Evolutionary conservation across 345 rosid species (phyloP).

Genomic region (Eutrema japonicum): DNA sequence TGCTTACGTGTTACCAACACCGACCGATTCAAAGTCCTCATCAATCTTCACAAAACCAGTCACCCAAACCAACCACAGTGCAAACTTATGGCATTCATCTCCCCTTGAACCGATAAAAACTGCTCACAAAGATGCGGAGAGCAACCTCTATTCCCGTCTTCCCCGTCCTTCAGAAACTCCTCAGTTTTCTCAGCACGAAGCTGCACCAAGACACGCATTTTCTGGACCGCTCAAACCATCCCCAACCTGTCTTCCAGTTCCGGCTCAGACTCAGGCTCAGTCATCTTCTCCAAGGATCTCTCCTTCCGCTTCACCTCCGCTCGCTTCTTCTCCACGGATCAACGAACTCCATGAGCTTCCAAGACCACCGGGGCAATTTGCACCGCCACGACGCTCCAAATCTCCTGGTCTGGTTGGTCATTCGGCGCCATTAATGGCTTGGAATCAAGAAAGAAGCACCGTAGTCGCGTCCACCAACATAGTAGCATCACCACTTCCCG

Average conservation of each 20-base stretch:
- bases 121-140: constrained; percentile 47
- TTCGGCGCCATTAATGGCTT: constrained; percentile 70
- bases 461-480: constrained; percentile 47
- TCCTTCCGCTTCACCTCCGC: constrained; percentile 87
- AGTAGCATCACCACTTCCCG: constrained; percentile 80
- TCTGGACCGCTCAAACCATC: constrained; percentile 75
- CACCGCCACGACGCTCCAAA: constrained; percentile 57
- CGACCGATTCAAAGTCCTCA: constrained; percentile 57
- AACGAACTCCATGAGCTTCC: constrained; percentile 97
- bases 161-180: constrained; percentile 71
- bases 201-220: constrained; percentile 51
- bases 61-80: constrained; percentile 46
- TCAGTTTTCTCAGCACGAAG: constrained; percentile 45
- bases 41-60: constrained; percentile 52
- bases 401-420: constrained; percentile 60
- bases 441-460: constrained; percentile 64
- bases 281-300: constrained; percentile 72
- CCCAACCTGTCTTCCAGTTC: constrained; percentile 50
- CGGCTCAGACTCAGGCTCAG: constrained; percentile 40
- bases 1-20: constrained; percentile 84
- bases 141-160: constrained; percentile 50
- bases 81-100: constrained; percentile 67
- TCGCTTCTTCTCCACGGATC: constrained; percentile 77
- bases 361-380: constrained; percentile 64
- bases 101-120: constrained; percentile 79